Evolutionary conservation across 164 flowering plant genomes (phyloP), one percentile per base, ranked within the genome.

Genomic region (Sedum album): DNA sequence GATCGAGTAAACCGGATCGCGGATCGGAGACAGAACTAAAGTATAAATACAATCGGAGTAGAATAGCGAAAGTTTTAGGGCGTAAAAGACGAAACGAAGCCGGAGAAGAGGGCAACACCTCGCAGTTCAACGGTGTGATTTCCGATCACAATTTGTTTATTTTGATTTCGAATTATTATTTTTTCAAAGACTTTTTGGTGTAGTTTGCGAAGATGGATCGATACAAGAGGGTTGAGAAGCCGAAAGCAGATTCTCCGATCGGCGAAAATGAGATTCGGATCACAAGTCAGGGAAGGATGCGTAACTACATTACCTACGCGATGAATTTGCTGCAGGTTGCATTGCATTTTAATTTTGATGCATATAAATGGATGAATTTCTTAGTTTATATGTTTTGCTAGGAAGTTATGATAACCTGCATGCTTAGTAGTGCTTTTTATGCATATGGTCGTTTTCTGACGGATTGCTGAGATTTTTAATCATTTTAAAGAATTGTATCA

Each of bases 241-340:
- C 66, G 66, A 64, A 26, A 64, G 66, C 66, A 35, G 66, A 64
- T 25, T 35, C 66, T 25, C 13, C 42, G 15, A 64, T 64, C 4
- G 66, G 23, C 23, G 66, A 35, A 39, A 64, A 64, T 23, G 66
- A 64, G 44, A 64, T 64, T 38, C 66, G n/a, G n/a, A n/a, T n/a
- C n/a, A n/a, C n/a, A n/a, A n/a, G n/a, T n/a, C n/a, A n/a, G n/a
- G n/a, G n/a, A 64, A 64, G 66, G 66, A 64, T 35, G 25, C 66
- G 66, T 30, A 64, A 39, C 42, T 64, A 64, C 25, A 20, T 64
- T 25, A 64, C 66, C 14, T 64, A 64, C 23, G 66, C 66, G 26
- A 64, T 64, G 44, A 64, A 5, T 15, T 64, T 64, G 66, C 44
- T 64, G 30, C 66, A 64, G 66, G 66, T 64, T n/a, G n/a, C n/a